These are phyloP conservation scores for Metarhizium sp. DNA, from an alignment of 2,329 filamentous ascomycete genomes.

Conservation along the genomic window DNA sequence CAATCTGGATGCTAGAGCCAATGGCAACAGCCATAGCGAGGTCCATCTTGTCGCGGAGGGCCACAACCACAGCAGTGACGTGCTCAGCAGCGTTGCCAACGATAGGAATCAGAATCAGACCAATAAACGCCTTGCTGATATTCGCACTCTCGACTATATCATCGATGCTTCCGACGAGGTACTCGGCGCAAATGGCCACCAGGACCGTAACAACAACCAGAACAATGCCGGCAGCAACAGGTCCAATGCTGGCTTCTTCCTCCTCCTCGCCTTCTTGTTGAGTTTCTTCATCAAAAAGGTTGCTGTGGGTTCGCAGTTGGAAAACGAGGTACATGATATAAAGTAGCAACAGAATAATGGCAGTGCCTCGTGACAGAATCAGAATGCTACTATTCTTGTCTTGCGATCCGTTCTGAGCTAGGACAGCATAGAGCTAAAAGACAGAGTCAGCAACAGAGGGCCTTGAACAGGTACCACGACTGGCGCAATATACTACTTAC, in stretches of 20 bases:
- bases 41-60: slow-evolving; percentile 68
- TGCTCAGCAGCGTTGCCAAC: slow-evolving; percentile 76
- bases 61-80: slow-evolving; percentile 72
- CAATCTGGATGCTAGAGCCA: slow-evolving; percentile 75
- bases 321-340: slow-evolving; percentile 72
- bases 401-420: slow-evolving; percentile 34
- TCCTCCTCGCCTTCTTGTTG: slow-evolving; percentile 33
- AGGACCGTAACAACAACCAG: slow-evolving; percentile 61
- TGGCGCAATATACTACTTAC: slow-evolving; percentile 21
- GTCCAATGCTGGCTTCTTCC: slow-evolving; percentile 46
- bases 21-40: slow-evolving; percentile 70
- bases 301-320: slow-evolving; percentile 65
- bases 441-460: background rate
- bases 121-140: slow-evolving; percentile 75
- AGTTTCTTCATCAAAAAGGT: slow-evolving; percentile 55
- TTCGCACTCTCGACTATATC: slow-evolving; percentile 57
- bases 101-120: slow-evolving; percentile 69
- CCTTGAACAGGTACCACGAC: background rate
- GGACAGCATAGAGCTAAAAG: slow-evolving; percentile 54
- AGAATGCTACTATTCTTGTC: slow-evolving; percentile 49
- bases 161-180: slow-evolving; percentile 69
- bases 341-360: slow-evolving; percentile 64
- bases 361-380: slow-evolving; percentile 63
- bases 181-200: slow-evolving; percentile 67
- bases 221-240: slow-evolving; percentile 54